Evolutionary conservation across 129 eudicot species (phyloP).

Genomic region (Ambrosia trifida): DNA sequence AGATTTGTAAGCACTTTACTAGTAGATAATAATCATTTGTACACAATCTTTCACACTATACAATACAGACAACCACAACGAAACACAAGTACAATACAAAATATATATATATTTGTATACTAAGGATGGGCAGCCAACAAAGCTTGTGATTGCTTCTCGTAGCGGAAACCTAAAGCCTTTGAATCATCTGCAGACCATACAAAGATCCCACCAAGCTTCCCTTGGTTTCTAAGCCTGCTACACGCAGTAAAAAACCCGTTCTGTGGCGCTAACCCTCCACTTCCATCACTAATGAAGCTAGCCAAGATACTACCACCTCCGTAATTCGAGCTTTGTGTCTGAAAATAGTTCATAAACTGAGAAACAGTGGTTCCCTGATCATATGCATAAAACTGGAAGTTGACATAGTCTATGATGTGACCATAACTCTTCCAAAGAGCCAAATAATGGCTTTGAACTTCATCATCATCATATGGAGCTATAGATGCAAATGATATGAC

Average conservation of each 20-base stretch:
- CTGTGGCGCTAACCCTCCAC: slow-evolving; percentile 47
- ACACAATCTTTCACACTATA: background rate
- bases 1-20: slow-evolving; percentile 3
- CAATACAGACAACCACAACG: background rate
- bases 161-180: slow-evolving; percentile 40
- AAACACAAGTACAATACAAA: slow-evolving; percentile 8
- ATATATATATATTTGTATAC: background rate
- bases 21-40: slow-evolving; percentile 12
- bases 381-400: slow-evolving; percentile 80
- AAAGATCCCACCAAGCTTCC: slow-evolving; percentile 42
- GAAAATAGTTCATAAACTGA: slow-evolving; percentile 43
- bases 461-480: slow-evolving; percentile 69
- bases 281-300: slow-evolving; percentile 41
- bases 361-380: slow-evolving; percentile 52
- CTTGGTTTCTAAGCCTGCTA: slow-evolving; percentile 38
- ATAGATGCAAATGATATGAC: slow-evolving; percentile 70
- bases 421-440: slow-evolving; percentile 72
- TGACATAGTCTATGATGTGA: slow-evolving; percentile 61
- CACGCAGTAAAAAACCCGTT: slow-evolving; percentile 51
- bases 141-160: slow-evolving; percentile 46
- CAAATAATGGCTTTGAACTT: slow-evolving; percentile 69
- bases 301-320: slow-evolving; percentile 52
- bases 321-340: slow-evolving; percentile 44
- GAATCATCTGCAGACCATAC: slow-evolving; percentile 54
- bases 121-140: slow-evolving; percentile 25